phyloP scores from a whole-genome alignment of 2,329 filamentous ascomycete species.

The Geosmithia putterillii region DNA sequence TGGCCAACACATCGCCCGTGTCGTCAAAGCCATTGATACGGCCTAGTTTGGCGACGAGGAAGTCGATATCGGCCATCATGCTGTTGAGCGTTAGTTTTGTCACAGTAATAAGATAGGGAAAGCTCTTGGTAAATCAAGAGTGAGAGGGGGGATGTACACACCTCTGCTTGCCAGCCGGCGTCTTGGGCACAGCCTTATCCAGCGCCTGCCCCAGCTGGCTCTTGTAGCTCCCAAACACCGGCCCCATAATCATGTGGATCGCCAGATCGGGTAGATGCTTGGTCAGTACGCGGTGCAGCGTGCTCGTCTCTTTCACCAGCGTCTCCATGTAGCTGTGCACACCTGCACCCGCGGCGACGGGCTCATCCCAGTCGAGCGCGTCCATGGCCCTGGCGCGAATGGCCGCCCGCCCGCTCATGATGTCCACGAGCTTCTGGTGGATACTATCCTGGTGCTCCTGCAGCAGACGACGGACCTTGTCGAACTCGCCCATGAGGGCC shows the following conservation, averaged over 20 bases:
- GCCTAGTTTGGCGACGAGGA: slow-evolving; percentile 56
- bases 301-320: slow-evolving; percentile 73
- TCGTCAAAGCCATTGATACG: slow-evolving; percentile 73
- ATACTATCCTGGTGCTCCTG: slow-evolving; percentile 88
- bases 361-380: slow-evolving; percentile 60
- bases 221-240: slow-evolving; percentile 72
- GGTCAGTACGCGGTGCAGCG: slow-evolving; percentile 69
- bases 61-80: slow-evolving; percentile 64
- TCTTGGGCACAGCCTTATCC: slow-evolving; percentile 50
- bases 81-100: slow-evolving; percentile 30
- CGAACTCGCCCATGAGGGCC: slow-evolving; percentile 67
- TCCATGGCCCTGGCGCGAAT: slow-evolving; percentile 65
- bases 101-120: not conserved
- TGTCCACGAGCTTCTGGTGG: slow-evolving; percentile 85
- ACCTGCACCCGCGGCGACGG: slow-evolving; percentile 19
- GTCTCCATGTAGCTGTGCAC: slow-evolving; percentile 75
- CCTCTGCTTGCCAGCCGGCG: slow-evolving; percentile 58
- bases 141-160: slow-evolving; percentile 24
- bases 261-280: slow-evolving; percentile 70
- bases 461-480: slow-evolving; percentile 70
- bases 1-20: slow-evolving; percentile 55
- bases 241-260: slow-evolving; percentile 72
- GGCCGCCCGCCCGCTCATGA: slow-evolving; percentile 69
- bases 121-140: not conserved
- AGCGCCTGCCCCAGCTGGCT: slow-evolving; percentile 67